These are phyloP conservation scores for Begonia peltatifolia DNA, from an alignment of 306 rosid genomes.

Conservation along the genomic window DNA sequence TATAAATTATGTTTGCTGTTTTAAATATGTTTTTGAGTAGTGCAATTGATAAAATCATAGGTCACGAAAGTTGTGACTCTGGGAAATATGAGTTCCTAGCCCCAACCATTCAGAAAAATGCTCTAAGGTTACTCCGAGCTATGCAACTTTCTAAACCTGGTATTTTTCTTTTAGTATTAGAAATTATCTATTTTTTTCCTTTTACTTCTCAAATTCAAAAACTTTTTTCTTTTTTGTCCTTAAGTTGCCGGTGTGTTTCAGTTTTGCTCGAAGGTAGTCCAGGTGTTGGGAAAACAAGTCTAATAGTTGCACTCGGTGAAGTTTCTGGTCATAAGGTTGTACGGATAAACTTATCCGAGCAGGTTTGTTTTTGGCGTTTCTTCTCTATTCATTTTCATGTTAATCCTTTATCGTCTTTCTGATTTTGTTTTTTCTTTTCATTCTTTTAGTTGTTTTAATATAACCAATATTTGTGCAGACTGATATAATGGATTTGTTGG, in stretches of 20 bases:
- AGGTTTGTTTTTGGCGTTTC: conserved; percentile 32
- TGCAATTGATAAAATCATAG: conserved; percentile 20
- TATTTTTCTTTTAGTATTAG: conserved; percentile 8
- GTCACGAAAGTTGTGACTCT: conserved; percentile 27
- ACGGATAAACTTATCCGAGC: conserved; percentile 86
- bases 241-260: conserved; percentile 19
- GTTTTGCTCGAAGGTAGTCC: conserved; percentile 97
- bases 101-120: conserved; percentile 70
- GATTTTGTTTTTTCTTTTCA: not conserved
- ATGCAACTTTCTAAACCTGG: conserved; percentile 95
- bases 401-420: not conserved
- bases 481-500: conserved; percentile 93
- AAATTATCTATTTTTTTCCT: conserved; percentile 1
- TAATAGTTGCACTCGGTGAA: conserved; percentile 70
- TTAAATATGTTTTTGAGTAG: not conserved
- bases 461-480: conserved; percentile 40
- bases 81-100: conserved; percentile 62
- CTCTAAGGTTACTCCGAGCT: conserved; percentile 73
- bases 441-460: not conserved
- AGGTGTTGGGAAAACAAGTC: conserved; percentile 97
- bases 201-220: not conserved
- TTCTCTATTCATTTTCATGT: not conserved
- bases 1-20: too few relatives aligned
- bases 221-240: conserved; percentile 7
- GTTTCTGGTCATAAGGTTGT: conserved; percentile 75